phyloP scores from a whole-genome alignment of 1,284 basidiomycete species.

The Rhodotorula sp. region DNA sequence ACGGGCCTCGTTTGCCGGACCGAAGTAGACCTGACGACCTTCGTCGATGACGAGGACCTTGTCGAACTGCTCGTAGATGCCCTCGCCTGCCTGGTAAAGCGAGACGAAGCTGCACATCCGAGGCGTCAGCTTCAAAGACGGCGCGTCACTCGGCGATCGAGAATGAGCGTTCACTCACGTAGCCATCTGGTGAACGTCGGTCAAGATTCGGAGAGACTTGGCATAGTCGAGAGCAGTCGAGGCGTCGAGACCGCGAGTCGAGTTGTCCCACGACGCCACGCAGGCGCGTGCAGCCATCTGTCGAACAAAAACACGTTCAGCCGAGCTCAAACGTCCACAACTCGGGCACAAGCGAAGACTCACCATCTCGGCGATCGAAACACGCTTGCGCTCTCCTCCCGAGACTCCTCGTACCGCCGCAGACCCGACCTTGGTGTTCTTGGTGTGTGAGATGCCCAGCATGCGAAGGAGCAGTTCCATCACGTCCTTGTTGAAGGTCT shows the following conservation, averaged over 20 bases:
- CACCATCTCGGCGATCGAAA: conserved; percentile 62
- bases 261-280: conserved; percentile 59
- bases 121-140: too few relatives aligned
- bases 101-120: conserved; percentile 22
- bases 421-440: conserved; percentile 53
- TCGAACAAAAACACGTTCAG: not conserved
- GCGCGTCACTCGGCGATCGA: too few relatives aligned
- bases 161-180: too few relatives aligned
- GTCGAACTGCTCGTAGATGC: conserved; percentile 67
- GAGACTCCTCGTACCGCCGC: conserved; percentile 37
- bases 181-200: conserved; percentile 55
- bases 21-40: conserved; percentile 82
- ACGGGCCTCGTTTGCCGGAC: conserved; percentile 71
- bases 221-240: conserved; percentile 57
- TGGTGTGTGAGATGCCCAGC: conserved; percentile 63
- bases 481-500: conserved; percentile 57
- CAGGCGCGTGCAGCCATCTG: conserved; percentile 37
- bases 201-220: conserved; percentile 58
- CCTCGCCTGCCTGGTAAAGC: conserved; percentile 57
- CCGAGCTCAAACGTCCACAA: too few relatives aligned
- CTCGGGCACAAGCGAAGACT: conserved; percentile 11
- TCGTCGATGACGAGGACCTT: conserved; percentile 75
- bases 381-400: conserved; percentile 57
- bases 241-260: conserved; percentile 73
- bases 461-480: conserved; percentile 59